Base-by-base conservation (phyloP, 768 basidiomycete species). In the Daedalea quercina region DNA sequence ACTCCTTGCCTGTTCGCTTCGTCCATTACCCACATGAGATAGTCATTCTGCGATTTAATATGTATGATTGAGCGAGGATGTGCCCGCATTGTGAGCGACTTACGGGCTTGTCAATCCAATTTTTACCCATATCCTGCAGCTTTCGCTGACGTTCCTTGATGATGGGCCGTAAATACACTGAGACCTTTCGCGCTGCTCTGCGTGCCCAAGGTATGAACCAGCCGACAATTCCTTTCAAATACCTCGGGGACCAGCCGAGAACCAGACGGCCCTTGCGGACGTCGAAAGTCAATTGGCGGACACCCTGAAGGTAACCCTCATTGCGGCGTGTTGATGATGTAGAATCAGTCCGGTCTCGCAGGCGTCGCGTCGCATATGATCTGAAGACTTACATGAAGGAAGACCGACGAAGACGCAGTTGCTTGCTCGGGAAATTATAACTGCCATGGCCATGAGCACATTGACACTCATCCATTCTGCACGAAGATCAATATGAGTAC, bases 361-460 rank as follows among this genome's bases (percentile, higher is more conserved):
- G 26, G 9, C 28, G 11, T 31, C 11, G 28, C 28, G 4, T 31
- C 11, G 28, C 11, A 31, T 41, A 23, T 25, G 50, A 34, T 15
- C 19, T 11, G 44, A 12, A 43, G 9, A 65, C 72, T 23, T 44
- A 77, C 79, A 80, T 3, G 76, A 48, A 2, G 78, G 77, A 31
- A 72, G 62, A 0, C 79, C 81, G 8, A 81, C 73, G 50, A 81
- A 76, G 0, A 71, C 44, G 19, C 80, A 70, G 55, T 76, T 78
- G 45, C 64, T 74, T 2, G 67, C 61, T 33, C 76, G 70, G 34
- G 69, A 67, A 12, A 80, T 60, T 12, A 80, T 59, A 22, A 65
- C 53, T 53, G 62, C 67, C 13, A 70, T 58, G 0, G 53, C 59
- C 1, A 66, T 57, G 8, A 69, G 28, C 2, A 59, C 66, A 0